Evolutionary conservation across 345 rosid genomes (phyloP).

Genomic region (Eucalyptus sp.): DNA sequence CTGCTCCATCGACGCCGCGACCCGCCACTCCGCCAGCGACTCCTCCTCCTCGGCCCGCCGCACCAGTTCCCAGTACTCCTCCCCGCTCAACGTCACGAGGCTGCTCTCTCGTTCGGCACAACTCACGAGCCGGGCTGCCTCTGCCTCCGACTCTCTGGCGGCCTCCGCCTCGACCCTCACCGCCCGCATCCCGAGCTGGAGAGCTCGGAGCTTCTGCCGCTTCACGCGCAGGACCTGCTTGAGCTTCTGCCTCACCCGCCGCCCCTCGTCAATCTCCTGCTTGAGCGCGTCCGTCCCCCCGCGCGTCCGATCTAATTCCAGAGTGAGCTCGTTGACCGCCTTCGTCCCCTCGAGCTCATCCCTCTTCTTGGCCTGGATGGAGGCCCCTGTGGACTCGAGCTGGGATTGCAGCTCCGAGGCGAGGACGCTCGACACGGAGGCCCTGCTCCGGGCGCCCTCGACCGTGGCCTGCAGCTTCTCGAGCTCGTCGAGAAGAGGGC

Average conservation of each 20-base stretch:
- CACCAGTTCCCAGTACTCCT: slow-evolving; percentile 22
- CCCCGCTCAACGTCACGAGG: slow-evolving; percentile 7
- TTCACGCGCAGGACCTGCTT: slow-evolving; percentile 23
- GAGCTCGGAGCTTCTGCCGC: slow-evolving; percentile 28
- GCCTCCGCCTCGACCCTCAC: slow-evolving; percentile 32
- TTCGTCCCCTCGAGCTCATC: slow-evolving; percentile 10
- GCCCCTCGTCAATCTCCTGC: slow-evolving; percentile 8
- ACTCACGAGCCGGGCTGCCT: slow-evolving; percentile 4
- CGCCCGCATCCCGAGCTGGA: slow-evolving; percentile 23
- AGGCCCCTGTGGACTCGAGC: slow-evolving; percentile 3
- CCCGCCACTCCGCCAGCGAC: slow-evolving; percentile 26
- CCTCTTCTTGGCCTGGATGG: slow-evolving; percentile 8
- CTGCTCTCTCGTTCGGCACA: neutral
- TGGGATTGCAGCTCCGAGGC: slow-evolving; percentile 24
- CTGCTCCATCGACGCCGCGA: slow-evolving; percentile 32
- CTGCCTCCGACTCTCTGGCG: slow-evolving; percentile 11
- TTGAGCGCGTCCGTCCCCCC: slow-evolving; percentile 10
- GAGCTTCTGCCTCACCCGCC: slow-evolving; percentile 7
- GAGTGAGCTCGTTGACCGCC: slow-evolving; percentile 2
- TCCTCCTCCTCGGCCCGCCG: slow-evolving; percentile 29
- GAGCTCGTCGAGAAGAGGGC: slow-evolving; percentile 41
- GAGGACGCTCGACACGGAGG: slow-evolving; percentile 9
- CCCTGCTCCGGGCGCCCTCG: slow-evolving; percentile 12
- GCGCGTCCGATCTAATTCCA: neutral
- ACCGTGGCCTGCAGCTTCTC: slow-evolving; percentile 29